Evolutionary conservation across 2,329 filamentous ascomycete genomes (phyloP), one percentile per base, ranked within the genome.

Genomic region (Colletotrichum kahawae): DNA sequence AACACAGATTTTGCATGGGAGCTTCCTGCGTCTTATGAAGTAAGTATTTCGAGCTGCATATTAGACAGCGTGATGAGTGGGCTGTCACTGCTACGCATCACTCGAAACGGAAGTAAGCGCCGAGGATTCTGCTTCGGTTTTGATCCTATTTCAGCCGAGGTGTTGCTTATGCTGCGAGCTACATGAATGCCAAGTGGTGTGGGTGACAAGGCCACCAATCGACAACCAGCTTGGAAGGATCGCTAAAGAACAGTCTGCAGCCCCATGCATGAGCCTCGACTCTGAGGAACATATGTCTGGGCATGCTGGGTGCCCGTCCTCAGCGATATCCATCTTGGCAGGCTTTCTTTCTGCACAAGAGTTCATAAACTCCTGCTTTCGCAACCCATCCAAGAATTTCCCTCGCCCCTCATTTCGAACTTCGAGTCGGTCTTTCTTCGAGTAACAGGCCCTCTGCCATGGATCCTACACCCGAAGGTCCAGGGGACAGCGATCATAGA

Each of bases 181-280:
- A n/a, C 18, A 43, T 43, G 38, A n/a, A 43, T 43, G 16, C 8
- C 8, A 43, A 43, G 38, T 10, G 8, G 38, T 43, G 38, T 43
- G 38, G 38, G 18, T n/a, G 38, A 43, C 4, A n/a, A 43, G 38
- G 38, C 38, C 1, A 43, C 38, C 18, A 43, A n/a, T 43, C 10
- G 1, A 0, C 7, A 2, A 18, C 16, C 16, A 5, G 16, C 36
- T 18, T 43, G 16, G 8, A n/a, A 2, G 4, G 2, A 0, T 43
- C 7, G 36, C 8, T 5, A 5, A 43, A 43, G 16, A 43, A 9
- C 0, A 10, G 0, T 18, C 7, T 18, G 18, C 6, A 7, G 7
- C 4, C 36, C 36, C 36, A 16, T 18, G 14, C 36, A 16, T 38
- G 4, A 38, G 7, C 4, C 7, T 38, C 36, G 7, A 38, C 7